phyloP scores from a whole-genome alignment of 208 protist species.

The Trypanosoma melophagium region DNA sequence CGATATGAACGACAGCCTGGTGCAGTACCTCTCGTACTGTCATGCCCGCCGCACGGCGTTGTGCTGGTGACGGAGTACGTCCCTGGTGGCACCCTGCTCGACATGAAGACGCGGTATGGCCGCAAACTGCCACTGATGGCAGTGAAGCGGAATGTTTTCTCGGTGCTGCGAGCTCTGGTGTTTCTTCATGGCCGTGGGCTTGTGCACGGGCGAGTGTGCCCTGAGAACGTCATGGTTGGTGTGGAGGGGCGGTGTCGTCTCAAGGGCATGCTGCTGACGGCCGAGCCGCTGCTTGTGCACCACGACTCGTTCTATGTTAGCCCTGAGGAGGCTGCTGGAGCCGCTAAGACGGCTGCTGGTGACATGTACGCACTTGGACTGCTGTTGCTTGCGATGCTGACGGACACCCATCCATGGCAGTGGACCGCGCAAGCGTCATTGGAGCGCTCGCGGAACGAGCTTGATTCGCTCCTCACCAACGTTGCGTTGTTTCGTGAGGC shows the following conservation, averaged over 20 bases:
- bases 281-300: conserved; percentile 27
- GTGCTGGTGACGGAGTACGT: conserved; percentile 37
- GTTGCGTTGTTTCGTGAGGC: conserved; percentile 21
- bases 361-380: conserved; percentile 56
- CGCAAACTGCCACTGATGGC: conserved; percentile 29
- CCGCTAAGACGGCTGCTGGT: conserved; percentile 22
- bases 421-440: too few relatives aligned
- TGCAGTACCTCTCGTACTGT: conserved; percentile 24
- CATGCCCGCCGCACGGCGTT: conserved; percentile 18
- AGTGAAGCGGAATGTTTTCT: conserved; percentile 32
- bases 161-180: conserved; percentile 39
- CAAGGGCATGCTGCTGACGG: conserved; percentile 4
- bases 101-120: conserved; percentile 34
- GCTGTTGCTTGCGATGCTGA: conserved; percentile 40
- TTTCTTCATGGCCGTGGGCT: conserved; percentile 43
- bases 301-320: conserved; percentile 29
- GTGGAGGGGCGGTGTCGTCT: conserved; percentile 28
- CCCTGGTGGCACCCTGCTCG: conserved; percentile 34
- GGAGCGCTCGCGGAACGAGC: too few relatives aligned
- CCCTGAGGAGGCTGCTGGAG: conserved; percentile 38
- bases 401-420: conserved; percentile 38
- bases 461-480: conserved; percentile 26
- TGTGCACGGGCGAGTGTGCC: conserved; percentile 41
- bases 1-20: conserved; percentile 21
- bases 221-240: conserved; percentile 37